Conservation (phyloP, 148 eudicot genomes). For the Rhododendron henanense region DNA sequence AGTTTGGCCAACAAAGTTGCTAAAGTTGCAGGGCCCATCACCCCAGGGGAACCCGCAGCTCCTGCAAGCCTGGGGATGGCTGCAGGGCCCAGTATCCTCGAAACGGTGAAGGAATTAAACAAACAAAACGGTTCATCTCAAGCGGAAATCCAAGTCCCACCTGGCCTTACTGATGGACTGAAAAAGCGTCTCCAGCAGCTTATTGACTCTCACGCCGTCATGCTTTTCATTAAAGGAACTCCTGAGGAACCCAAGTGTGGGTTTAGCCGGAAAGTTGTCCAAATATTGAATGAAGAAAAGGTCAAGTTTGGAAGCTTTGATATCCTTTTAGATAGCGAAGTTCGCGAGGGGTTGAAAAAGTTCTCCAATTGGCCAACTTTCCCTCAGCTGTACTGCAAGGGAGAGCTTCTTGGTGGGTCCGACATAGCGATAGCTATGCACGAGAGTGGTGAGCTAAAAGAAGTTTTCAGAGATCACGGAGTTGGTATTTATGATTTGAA, state of each 20-base stretch:
- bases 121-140: constrained; percentile 44
- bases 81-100: constrained; percentile 76
- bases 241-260: constrained; percentile 83
- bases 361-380: constrained; percentile 96
- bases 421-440: constrained; percentile 84
- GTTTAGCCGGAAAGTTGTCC: constrained; percentile 79
- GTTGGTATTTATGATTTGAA: constrained; percentile 25
- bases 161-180: constrained; percentile 35
- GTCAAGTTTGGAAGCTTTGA: constrained; percentile 86
- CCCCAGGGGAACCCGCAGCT: constrained; percentile 70
- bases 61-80: constrained; percentile 97
- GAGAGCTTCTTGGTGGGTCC: constrained; percentile 90
- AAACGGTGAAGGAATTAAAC: constrained; percentile 62
- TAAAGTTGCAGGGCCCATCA: constrained; percentile 66
- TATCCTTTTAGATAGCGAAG: constrained; percentile 60
- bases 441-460: constrained; percentile 75
- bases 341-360: constrained; percentile 90
- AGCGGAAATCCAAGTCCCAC: constrained; percentile 15
- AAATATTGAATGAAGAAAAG: constrained; percentile 71
- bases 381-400: constrained; percentile 93
- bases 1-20: constrained; percentile 92
- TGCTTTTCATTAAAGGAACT: constrained; percentile 98
- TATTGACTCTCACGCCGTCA: constrained; percentile 57
- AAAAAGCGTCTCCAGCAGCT: constrained; percentile 55
- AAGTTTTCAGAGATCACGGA: constrained; percentile 62